Base-by-base conservation (phyloP, 2,329 filamentous ascomycete genomes). In the Phoma sp. region DNA sequence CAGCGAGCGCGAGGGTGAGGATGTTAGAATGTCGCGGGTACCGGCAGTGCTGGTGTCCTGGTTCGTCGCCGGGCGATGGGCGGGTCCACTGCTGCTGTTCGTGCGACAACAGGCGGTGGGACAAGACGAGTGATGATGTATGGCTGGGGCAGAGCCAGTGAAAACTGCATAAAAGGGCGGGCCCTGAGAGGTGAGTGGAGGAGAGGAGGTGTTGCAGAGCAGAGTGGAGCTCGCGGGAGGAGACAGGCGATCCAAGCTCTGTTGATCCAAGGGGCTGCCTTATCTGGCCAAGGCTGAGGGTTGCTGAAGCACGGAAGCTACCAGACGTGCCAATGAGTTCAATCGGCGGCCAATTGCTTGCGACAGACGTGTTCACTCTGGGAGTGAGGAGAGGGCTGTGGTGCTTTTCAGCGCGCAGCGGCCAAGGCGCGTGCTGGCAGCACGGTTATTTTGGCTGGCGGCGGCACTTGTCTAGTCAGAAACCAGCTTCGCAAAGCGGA, bases 151-250 rank as follows among this genome's bases (percentile, higher is more conserved):
- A 51, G 36, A 46, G 43, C 47, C 47, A 49, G 52, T 34, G 47
- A 20, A 47, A 45, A 42, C n/a, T 33, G 42, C 36, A 38, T 34
- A 42, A 47, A 45, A 17, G 49, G 37, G 56, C 33, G 43, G 2
- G 53, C 32, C 30, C 47, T 50, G 53, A 28, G 43, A 34, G 52
- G 57, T 49, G 51, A 60, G 54, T 61, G 51, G 57, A 52, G 42
- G 57, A 53, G 57, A 59, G 47, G 55, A 60, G 56, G 55, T 59
- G 47, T 62, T 61, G 65, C 63, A 65, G 50, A 25, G 23, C 14
- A 21, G 52, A 62, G 53, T 49, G 55, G 37, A 56, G 61, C 59
- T 60, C 60, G 57, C 54, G 45, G 55, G 47, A 53, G 57, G 42
- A 47, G 53, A 46, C 42, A 26, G 53, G 47, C 58, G 55, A 62